Evolutionary conservation across 768 basidiomycete species (phyloP).

Genomic region (Macrocybe gigantea): DNA sequence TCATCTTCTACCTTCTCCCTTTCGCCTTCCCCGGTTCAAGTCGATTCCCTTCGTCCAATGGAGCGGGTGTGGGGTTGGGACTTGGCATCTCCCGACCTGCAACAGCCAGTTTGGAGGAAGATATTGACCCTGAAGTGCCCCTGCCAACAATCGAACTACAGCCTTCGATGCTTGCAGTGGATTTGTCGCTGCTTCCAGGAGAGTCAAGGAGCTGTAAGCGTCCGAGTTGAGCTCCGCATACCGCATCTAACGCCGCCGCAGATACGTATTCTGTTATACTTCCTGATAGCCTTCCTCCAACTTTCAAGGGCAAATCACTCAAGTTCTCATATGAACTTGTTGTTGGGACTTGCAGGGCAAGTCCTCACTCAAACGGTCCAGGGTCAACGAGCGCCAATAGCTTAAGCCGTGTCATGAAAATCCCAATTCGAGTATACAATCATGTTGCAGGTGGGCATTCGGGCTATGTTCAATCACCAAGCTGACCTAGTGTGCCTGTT

Average conservation of each 20-base stretch:
- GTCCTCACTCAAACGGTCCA: conserved; percentile 23
- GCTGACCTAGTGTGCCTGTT: conserved; percentile 3
- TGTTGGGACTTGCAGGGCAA: conserved; percentile 79
- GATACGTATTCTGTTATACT: conserved; percentile 76
- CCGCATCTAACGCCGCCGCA: conserved; percentile 21
- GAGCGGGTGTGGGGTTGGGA: conserved; percentile 15
- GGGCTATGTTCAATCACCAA: neutral
- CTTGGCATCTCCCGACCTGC: conserved; percentile 10
- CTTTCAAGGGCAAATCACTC: conserved; percentile 79
- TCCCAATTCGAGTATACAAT: conserved; percentile 89
- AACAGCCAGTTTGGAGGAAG: conserved; percentile 25
- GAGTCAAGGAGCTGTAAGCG: conserved; percentile 75
- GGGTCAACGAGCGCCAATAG: conserved; percentile 38
- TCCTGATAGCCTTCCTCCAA: conserved; percentile 82
- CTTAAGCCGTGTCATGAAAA: conserved; percentile 76
- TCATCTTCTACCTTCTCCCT: conserved; percentile 4
- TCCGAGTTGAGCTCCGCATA: neutral
- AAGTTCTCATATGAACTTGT: conserved; percentile 86
- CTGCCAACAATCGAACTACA: conserved; percentile 85
- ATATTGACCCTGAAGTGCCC: conserved; percentile 55
- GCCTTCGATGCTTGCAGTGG: conserved; percentile 86
- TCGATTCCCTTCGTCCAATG: conserved; percentile 7
- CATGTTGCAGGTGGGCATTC: conserved; percentile 64
- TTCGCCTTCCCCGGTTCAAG: conserved; percentile 10
- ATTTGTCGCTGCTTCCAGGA: conserved; percentile 75